These are phyloP conservation scores for Neocallimastix lanati DNA, from an alignment of 192 early-diverging fungal species.

Conservation along the genomic window DNA sequence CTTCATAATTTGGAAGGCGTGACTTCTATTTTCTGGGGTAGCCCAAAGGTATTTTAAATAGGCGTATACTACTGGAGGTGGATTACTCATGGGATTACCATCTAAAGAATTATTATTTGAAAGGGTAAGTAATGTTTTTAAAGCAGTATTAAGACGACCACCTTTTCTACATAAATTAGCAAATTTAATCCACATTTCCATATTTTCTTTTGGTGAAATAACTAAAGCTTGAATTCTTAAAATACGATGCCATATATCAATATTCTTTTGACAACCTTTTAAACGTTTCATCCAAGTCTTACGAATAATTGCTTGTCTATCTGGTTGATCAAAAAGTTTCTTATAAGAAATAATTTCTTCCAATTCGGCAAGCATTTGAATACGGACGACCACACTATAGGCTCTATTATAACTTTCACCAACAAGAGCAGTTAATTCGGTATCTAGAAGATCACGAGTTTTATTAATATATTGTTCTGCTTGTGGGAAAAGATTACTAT, in stretches of 20 bases:
- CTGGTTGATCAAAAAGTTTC: conserved; percentile 54
- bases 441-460: conserved; percentile 65
- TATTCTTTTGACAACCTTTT: conserved; percentile 73
- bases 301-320: conserved; percentile 53
- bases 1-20: conserved; percentile 56
- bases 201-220: conserved; percentile 72
- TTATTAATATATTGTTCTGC: conserved; percentile 57
- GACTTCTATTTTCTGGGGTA: conserved; percentile 28
- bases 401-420: conserved; percentile 89
- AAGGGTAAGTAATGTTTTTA: conserved; percentile 57
- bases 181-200: conserved; percentile 84
- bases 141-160: conserved; percentile 58
- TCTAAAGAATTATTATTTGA: conserved; percentile 37
- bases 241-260: conserved; percentile 88
- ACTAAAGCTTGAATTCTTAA: conserved; percentile 76
- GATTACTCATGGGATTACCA: conserved; percentile 16
- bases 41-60: conserved; percentile 84
- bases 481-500: conserved; percentile 54
- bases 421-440: conserved; percentile 65
- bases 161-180: conserved; percentile 83
- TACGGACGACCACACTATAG: conserved; percentile 72
- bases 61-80: conserved; percentile 69
- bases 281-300: conserved; percentile 75
- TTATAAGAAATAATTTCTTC: conserved; percentile 93
- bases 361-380: conserved; percentile 93